Conservation (phyloP, 2,329 filamentous ascomycete species). For the Fusarium oligoseptatum region DNA sequence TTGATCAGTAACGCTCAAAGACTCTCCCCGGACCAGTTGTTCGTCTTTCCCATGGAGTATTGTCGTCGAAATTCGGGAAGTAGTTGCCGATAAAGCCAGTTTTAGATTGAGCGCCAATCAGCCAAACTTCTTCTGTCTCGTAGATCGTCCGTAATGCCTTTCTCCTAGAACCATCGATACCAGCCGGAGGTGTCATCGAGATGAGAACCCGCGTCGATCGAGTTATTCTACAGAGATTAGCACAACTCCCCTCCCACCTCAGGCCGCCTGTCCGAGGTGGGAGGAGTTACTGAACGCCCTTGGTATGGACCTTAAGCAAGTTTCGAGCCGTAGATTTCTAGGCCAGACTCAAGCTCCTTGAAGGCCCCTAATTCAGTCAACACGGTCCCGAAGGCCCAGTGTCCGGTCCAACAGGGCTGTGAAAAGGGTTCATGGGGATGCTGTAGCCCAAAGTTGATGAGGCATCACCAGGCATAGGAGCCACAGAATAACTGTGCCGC, state of each 20-base stretch:
- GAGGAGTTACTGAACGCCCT: not conserved
- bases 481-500: slow-evolving; percentile 43
- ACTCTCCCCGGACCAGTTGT: not conserved
- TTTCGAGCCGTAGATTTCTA: slow-evolving; percentile 7
- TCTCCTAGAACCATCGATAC: not conserved
- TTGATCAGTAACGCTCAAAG: not conserved
- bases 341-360: slow-evolving; percentile 13
- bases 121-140: not conserved
- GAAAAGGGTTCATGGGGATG: slow-evolving; percentile 44
- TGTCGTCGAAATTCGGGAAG: not conserved
- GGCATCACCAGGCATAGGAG: slow-evolving; percentile 36
- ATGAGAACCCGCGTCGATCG: not conserved
- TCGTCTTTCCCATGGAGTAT: not conserved
- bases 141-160: not conserved
- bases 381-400: slow-evolving; percentile 40
- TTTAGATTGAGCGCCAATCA: not conserved
- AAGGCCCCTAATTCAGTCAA: slow-evolving; percentile 35
- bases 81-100: not conserved
- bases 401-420: slow-evolving; percentile 32
- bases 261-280: not conserved
- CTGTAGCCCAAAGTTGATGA: slow-evolving; percentile 43
- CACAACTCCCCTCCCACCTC: not conserved
- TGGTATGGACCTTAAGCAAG: not conserved
- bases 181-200: not conserved
- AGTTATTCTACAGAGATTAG: not conserved